phyloP scores from a whole-genome alignment of 31 red algal genomes.

The Odonthalia washingtoniensis region DNA sequence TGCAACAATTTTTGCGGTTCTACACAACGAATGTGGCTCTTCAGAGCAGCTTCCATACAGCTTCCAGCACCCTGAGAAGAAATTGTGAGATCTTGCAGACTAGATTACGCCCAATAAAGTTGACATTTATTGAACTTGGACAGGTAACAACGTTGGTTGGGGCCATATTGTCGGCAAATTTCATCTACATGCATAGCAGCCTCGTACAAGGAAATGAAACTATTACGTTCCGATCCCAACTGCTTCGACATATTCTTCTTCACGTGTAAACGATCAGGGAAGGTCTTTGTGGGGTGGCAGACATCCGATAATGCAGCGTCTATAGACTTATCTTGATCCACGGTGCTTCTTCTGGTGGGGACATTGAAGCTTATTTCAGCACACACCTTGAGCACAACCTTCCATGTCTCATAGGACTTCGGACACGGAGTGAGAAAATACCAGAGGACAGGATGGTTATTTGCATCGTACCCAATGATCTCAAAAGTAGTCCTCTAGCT shows the following conservation, averaged over 20 bases:
- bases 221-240: constrained; percentile 2
- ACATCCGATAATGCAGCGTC: constrained; percentile 25
- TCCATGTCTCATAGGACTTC: constrained; percentile 34
- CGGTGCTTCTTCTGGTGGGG: neutral
- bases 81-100: constrained; percentile 34
- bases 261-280: constrained; percentile 11
- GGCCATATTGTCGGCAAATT: neutral
- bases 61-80: constrained; percentile 50
- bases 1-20: constrained; percentile 50
- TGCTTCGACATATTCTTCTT: constrained; percentile 42
- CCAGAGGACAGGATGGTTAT: constrained; percentile 28
- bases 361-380: constrained; percentile 27
- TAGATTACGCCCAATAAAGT: constrained; percentile 39
- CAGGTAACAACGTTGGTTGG: neutral
- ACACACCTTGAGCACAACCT: neutral
- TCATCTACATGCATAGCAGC: neutral
- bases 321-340: constrained; percentile 49
- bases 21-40: constrained; percentile 11
- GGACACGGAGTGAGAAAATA: constrained; percentile 28
- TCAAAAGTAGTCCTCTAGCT: constrained; percentile 36
- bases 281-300: neutral
- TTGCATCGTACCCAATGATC: constrained; percentile 29
- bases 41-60: constrained; percentile 33
- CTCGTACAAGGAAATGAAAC: neutral
- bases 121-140: neutral